Base-by-base conservation (phyloP, 768 basidiomycete species). In the Wakefieldia striispora region DNA sequence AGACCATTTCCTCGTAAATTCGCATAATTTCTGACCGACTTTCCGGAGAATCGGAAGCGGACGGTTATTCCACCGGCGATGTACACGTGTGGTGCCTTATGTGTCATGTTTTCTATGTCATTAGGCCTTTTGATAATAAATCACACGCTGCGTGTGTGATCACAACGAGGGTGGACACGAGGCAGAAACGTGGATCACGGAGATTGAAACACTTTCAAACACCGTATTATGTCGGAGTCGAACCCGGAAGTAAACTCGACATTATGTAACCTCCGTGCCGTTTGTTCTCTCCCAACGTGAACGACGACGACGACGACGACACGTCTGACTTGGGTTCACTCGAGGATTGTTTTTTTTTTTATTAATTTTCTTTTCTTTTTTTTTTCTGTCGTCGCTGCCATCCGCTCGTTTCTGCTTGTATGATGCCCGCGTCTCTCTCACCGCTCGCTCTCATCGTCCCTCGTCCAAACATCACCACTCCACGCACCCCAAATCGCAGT, bases 391-490 rank as follows among this genome's bases (percentile, higher is more conserved):
- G 52, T 55, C 57, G 56, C 77, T 79, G 78, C 75, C 80, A 63
- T 66, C 78, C 65, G 72, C 80, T 69, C 81, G 70, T 66, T 65
- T 57, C n/a, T 45, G 39, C 53, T 48, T 50, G 65, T n/a, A n/a
- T 74, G 43, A 68, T 68, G 63, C 70, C 76, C 57, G 71, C 68
- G 62, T 69, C 76, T 65, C 65, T 76, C 67, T 69, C 82, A 63
- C 68, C 78, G 47, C 74, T 86, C 66, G 71, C 82, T 68, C 76
- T 85, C 67, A 72, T 84, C 62, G 75, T 83, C 43, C 83, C 83
- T 49, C 79, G 79, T 58, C 83, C 82, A 20, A 72, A 76, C 49
- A 59, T 66, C 2, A 36, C 73, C 68, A 72, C 78, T 0, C 82
- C 82, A 0, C 81, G 75, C 45, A 87, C 89, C 0, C 89, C 85